Evolutionary conservation across 352 stramenopile species (phyloP), one percentile per base, ranked within the genome.

Genomic region (Globisporangium recalcitrans): DNA sequence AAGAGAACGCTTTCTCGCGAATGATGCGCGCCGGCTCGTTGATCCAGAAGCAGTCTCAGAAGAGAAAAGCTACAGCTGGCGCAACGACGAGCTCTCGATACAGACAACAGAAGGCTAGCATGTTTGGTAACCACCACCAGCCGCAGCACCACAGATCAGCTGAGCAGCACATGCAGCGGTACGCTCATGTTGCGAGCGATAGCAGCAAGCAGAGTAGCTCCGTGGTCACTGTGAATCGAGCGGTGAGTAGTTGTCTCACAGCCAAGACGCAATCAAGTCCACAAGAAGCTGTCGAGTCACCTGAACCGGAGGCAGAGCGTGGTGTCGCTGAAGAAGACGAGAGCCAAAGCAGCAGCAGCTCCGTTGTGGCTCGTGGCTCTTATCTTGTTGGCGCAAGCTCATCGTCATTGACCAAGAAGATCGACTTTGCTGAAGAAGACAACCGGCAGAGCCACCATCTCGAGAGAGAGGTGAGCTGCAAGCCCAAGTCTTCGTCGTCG

Each of bases 1-100:
- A 84, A 52, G 80, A 91, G 61, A 94, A 87, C n/a, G 85, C 85
- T 1, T 94, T 94, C 60, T 78, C 81, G 31, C 73, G 85, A 26
- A 90, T 94, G 80, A 90, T 94, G 78, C 69, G 73, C 14, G 85
- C 85, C 21, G 82, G 82, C 0, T 82, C 79, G 26, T 64, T 75
- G 54, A 62, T 88, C 13, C 73, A 82, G 24, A 79, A 81, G 34
- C 67, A 84, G 19, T 77, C 74, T 22, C 61, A 80, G 32, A 90
- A 87, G 63, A 80, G 85, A 27, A 78, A 79, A 56, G 78, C 70
- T 31, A 56, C 32, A 49, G 75, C 67, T 34, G 61, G 24, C 11
- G 49, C 29, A 3, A 51, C 40, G 1, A 42, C 34, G 8, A 57
- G 24, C 24, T 51, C 21, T 58, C 62, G 54, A 13, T 51, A 49